Percentiles rank a stretch among this genome's conserved stretches.
These are phyloP conservation scores for Rhodamnia rubescens DNA, from an alignment of 345 rosid genomes.

Conservation along the genomic window DNA sequence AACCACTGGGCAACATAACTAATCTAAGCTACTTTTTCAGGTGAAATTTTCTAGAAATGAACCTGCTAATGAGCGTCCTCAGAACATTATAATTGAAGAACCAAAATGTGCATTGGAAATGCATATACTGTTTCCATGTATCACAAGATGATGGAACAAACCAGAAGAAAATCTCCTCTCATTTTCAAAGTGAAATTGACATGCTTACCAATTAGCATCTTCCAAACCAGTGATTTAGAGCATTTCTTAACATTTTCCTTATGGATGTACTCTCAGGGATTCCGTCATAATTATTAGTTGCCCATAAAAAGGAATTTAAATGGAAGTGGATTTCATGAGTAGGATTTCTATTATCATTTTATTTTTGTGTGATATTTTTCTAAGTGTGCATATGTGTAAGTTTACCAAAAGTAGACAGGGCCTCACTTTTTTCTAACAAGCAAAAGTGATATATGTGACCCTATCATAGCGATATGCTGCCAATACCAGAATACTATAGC, in stretches of 20 bases:
- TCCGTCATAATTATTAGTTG: neutral
- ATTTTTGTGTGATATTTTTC: neutral
- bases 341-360: neutral
- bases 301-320: neutral
- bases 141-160: neutral
- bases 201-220: neutral
- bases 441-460: neutral
- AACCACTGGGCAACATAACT: neutral
- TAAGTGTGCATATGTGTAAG: neutral
- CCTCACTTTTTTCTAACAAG: neutral
- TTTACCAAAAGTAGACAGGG: neutral
- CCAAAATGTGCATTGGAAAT: neutral
- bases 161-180: neutral
- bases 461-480: neutral
- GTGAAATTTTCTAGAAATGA: neutral
- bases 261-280: neutral
- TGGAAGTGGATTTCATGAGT: neutral
- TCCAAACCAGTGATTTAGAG: neutral
- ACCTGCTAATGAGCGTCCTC: neutral
- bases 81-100: neutral
- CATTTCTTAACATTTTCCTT: neutral
- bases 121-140: neutral
- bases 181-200: neutral
- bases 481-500: neutral
- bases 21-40: neutral